Evolutionary conservation across 2,329 filamentous ascomycete species (phyloP).

Genomic region (Ceratocystis papillata): DNA sequence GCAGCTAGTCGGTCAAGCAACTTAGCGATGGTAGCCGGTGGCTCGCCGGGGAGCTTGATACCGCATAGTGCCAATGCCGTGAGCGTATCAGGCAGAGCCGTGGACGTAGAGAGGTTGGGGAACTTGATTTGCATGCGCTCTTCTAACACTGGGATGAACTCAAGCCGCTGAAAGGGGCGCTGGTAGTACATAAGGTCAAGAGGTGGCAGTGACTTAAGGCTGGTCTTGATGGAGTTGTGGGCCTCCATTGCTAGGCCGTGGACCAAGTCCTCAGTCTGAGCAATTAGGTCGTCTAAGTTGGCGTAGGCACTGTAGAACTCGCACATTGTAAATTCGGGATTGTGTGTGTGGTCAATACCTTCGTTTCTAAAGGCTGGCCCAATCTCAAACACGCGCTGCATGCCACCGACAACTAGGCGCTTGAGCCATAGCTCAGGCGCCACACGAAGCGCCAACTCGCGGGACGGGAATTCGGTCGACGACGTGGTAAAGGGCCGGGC

Average conservation of each 20-base stretch:
- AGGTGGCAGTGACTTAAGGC: conserved; percentile 38
- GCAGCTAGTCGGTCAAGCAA: conserved; percentile 73
- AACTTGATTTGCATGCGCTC: conserved; percentile 52
- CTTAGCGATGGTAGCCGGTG: conserved; percentile 47
- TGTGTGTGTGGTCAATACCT: conserved; percentile 81
- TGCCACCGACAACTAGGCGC: conserved; percentile 75
- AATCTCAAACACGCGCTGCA: conserved; percentile 86
- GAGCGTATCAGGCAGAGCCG: conserved; percentile 50
- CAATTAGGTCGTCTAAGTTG: conserved; percentile 62
- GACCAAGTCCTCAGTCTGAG: conserved; percentile 63
- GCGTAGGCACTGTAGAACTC: conserved; percentile 90
- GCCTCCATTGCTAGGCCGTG: conserved; percentile 46
- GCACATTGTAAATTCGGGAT: conserved; percentile 94
- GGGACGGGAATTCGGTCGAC: conserved; percentile 63
- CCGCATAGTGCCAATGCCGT: conserved; percentile 45
- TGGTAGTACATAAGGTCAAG: conserved; percentile 40
- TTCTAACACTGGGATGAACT: conserved; percentile 76
- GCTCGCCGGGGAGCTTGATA: conserved; percentile 54
- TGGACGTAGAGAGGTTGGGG: conserved; percentile 47
- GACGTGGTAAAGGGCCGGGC: conserved; percentile 77
- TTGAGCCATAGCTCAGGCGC: conserved; percentile 95
- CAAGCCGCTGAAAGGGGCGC: conserved; percentile 54
- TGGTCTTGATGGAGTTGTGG: conserved; percentile 36
- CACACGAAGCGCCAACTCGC: conserved; percentile 67
- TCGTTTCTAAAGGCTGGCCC: conserved; percentile 90